Percentiles rank a stretch among this genome's conserved stretches.
phyloP scores from a whole-genome alignment of 2,329 filamentous ascomycete species.

The Colletotrichum lentis region DNA sequence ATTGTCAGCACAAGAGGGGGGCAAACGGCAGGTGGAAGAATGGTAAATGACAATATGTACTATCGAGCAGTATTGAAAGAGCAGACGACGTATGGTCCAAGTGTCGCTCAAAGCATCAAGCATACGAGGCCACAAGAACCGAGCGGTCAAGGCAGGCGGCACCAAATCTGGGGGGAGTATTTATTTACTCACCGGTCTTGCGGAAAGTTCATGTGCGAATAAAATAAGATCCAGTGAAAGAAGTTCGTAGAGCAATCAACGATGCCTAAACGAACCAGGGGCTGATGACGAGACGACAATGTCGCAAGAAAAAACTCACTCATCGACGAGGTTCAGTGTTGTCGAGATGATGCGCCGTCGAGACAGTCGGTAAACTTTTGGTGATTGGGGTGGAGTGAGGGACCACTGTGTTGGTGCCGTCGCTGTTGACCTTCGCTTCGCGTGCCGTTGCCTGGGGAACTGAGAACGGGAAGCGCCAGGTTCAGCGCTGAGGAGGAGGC shows the following conservation, averaged over 20 bases:
- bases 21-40: neutral
- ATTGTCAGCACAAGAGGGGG: constrained; percentile 20
- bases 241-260: constrained; percentile 26
- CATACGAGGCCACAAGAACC: neutral
- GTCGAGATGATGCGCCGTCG: constrained; percentile 35
- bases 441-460: constrained; percentile 34
- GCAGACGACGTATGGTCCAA: neutral
- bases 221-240: constrained; percentile 19
- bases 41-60: neutral
- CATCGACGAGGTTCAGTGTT: constrained; percentile 13
- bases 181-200: constrained; percentile 42
- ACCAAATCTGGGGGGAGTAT: constrained; percentile 7
- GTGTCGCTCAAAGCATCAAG: neutral
- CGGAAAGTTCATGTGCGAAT: constrained; percentile 44
- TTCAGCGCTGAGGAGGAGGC: neutral
- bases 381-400: constrained; percentile 31
- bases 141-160: neutral
- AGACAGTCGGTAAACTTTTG: constrained; percentile 35
- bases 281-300: constrained; percentile 41
- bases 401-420: constrained; percentile 25
- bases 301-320: constrained; percentile 21
- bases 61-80: neutral
- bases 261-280: constrained; percentile 41
- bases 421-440: constrained; percentile 37
- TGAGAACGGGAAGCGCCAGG: constrained; percentile 5